These are phyloP conservation scores for Isabelozyma rhagii DNA, from an alignment of 805 yeast genomes.

Conservation along the genomic window DNA sequence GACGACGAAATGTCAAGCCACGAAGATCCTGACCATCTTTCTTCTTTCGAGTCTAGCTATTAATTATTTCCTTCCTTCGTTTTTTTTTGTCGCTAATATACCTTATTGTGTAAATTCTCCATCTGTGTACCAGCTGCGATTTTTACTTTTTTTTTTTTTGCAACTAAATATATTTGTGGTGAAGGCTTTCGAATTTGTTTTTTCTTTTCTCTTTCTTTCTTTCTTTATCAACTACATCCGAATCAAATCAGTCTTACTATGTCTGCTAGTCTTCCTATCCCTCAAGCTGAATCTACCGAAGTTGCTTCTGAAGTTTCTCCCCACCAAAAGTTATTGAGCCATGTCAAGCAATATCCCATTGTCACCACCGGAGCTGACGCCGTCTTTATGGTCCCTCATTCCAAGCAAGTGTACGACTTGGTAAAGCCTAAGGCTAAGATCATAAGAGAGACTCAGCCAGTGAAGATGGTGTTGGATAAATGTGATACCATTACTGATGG, in stretches of 20 bases:
- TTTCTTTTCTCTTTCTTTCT: not conserved
- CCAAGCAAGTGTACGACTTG: slow-evolving; percentile 27
- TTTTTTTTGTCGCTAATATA: too few species aligned
- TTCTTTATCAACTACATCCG: not conserved
- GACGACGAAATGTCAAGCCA: not conserved
- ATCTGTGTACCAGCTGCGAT: not conserved
- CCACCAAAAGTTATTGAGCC: slow-evolving; percentile 18
- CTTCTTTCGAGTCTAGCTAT: not conserved
- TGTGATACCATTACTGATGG: slow-evolving; percentile 54
- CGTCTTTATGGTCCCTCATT: slow-evolving; percentile 31
- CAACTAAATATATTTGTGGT: not conserved
- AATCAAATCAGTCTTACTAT: not conserved
- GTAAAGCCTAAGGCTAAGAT: slow-evolving; percentile 23
- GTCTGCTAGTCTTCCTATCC: not conserved
- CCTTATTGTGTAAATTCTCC: too few species aligned
- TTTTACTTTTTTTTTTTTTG: not conserved
- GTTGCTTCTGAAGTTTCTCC: not conserved
- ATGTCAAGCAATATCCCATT: slow-evolving; percentile 47
- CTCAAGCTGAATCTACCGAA: not conserved
- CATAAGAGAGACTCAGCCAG: slow-evolving; percentile 23
- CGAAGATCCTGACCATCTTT: not conserved
- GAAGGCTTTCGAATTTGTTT: not conserved
- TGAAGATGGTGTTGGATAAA: slow-evolving; percentile 45
- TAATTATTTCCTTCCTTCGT: too few species aligned
- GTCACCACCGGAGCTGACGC: slow-evolving; percentile 38